Evolutionary conservation across 208 protist species (phyloP), one percentile per base, ranked within the genome.

Genomic region (Leishmania lainsoni): DNA sequence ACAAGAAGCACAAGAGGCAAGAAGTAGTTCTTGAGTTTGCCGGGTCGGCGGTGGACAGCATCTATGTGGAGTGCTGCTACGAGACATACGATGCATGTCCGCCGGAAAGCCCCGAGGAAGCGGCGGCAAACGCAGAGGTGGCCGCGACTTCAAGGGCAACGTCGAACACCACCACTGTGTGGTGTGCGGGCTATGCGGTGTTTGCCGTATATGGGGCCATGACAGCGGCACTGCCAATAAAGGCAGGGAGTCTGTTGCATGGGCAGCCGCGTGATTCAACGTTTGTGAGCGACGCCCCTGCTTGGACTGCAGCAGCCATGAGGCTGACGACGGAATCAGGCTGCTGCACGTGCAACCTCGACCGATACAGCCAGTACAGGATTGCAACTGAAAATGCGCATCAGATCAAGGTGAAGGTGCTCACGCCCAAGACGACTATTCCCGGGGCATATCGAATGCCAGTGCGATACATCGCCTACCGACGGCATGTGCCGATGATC

Each of bases 51-150:
- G 66, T 52, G 1, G 93, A 95, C 59, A 81, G 84, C 45, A 83
- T 97, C 22, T 97, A 93, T 71, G 83, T 97, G 45, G 91, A 97
- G 83, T 94, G 88, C 77, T 97, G 93, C 85, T 97, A 93, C 81
- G 92, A 93, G 65, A 87, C 81, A 9, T 17, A 61, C 9, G 76
- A 86, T 42, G 42, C 78, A 12, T 39, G 49, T 17, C 35, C 75
- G 26, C 35, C 20, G 58, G 69, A 14, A 17, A 68, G 48, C 16
- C 17, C 17, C 20, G 83, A 80, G 26, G 48, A 45, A 1, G 72
- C 20, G 10, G 69, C 29, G 54, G 63, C 14, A 51, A 9, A 58
- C 8, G 63, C 42, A 42, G 32, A 42, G 32, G 66, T 35, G 1
- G 32, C 77, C 8, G n/a, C 75, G 68, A 66, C 68, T 14, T 48